Percentiles rank a stretch among this genome's conserved stretches.
Evolutionary conservation across 768 basidiomycete genomes (phyloP).

Genomic region (Hypholoma fasciculare): DNA sequence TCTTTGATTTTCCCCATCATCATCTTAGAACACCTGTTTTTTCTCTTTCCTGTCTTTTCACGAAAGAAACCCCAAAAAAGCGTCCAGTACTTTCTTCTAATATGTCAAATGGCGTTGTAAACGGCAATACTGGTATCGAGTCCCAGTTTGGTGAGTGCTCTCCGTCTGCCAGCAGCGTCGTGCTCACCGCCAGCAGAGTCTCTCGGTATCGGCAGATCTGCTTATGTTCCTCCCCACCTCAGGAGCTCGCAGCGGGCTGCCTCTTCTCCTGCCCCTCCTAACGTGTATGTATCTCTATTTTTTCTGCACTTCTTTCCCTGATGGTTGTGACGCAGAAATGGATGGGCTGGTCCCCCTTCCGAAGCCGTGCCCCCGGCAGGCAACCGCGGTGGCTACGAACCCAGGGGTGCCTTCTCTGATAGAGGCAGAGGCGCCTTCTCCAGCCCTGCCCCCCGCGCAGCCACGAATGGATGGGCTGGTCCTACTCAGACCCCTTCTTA

Average conservation of each 20-base stretch:
- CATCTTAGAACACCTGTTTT: conserved; percentile 24
- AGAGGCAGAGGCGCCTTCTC: conserved; percentile 39
- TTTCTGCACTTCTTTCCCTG: conserved; percentile 6
- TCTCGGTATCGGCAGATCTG: conserved; percentile 76
- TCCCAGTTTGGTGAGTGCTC: conserved; percentile 63
- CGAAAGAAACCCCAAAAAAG: conserved; percentile 25
- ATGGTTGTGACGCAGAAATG: conserved; percentile 39
- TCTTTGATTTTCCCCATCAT: conserved; percentile 34
- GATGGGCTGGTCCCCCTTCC: conserved; percentile 73
- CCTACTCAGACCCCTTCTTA: conserved; percentile 40
- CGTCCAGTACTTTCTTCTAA: conserved; percentile 35
- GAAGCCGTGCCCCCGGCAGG: conserved; percentile 52
- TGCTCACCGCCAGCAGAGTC: conserved; percentile 46
- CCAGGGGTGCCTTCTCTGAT: conserved; percentile 38
- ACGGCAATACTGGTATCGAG: conserved; percentile 72
- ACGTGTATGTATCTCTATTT: conserved; percentile 47
- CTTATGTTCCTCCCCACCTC: conserved; percentile 89
- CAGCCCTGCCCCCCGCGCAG: conserved; percentile 42
- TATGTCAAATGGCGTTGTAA: conserved; percentile 94
- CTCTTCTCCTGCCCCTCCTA: conserved; percentile 68
- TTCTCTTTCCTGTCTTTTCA: conserved; percentile 24
- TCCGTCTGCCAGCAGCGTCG: conserved; percentile 6
- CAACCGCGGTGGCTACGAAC: conserved; percentile 43
- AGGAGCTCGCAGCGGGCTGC: conserved; percentile 86
- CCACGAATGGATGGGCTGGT: conserved; percentile 40